These are phyloP conservation scores for Lachnellula occidentalis DNA, from an alignment of 2,329 filamentous ascomycete genomes.

Conservation along the genomic window DNA sequence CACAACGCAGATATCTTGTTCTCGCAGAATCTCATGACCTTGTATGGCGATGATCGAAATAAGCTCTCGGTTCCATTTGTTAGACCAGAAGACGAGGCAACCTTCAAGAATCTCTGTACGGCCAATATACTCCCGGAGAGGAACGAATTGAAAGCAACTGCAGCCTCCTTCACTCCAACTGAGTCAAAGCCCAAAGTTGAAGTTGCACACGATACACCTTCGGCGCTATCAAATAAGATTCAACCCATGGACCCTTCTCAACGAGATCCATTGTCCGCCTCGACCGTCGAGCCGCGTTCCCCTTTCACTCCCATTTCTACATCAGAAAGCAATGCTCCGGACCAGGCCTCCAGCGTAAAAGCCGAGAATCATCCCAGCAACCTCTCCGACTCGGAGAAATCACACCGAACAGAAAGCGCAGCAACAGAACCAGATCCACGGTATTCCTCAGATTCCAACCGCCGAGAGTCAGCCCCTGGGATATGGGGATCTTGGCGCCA, in stretches of 20 bases:
- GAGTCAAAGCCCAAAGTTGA: constrained; percentile 23
- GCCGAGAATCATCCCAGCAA: constrained; percentile 10
- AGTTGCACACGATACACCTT: constrained; percentile 6
- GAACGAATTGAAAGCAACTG: constrained; percentile 48
- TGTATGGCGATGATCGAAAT: constrained; percentile 81
- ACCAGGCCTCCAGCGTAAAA: constrained; percentile 17
- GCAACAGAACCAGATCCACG: constrained; percentile 8
- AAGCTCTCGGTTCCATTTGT: constrained; percentile 89
- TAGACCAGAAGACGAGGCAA: constrained; percentile 77
- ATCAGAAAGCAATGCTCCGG: constrained; percentile 6
- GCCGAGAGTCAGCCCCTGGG: constrained; percentile 46
- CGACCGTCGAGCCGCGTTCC: constrained; percentile 15
- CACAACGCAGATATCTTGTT: constrained; percentile 89
- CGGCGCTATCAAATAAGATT: constrained; percentile 6
- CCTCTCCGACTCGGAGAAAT: constrained; percentile 17
- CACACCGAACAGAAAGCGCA: constrained; percentile 6
- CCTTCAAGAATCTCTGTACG: constrained; percentile 73
- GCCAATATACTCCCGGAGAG: constrained; percentile 49
- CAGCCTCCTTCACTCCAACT: constrained; percentile 27
- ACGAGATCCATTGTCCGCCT: constrained; percentile 4
- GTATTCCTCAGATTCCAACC: constrained; percentile 20
- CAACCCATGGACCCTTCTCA: constrained; percentile 6
- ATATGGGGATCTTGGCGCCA: constrained; percentile 72
- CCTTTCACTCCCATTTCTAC: constrained; percentile 12
- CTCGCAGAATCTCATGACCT: constrained; percentile 81